These are phyloP conservation scores for Mycena metata DNA, from an alignment of 768 basidiomycete species.

Conservation along the genomic window DNA sequence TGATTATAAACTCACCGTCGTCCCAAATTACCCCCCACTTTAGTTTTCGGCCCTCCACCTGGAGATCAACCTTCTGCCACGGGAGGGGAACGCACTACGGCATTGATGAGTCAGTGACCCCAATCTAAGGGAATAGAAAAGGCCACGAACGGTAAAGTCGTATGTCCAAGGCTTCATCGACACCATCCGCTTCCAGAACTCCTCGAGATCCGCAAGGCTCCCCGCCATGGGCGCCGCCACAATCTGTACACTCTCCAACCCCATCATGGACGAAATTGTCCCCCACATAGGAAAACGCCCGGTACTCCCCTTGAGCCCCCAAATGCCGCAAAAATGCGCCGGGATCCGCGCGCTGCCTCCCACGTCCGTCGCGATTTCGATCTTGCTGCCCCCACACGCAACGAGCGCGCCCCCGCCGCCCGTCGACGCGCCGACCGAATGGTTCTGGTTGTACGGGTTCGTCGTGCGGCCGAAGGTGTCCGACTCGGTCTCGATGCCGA, in stretches of 20 bases:
- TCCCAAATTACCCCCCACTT: constrained; percentile 78
- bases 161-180: constrained; percentile 76
- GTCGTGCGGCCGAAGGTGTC: constrained; percentile 71
- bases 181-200: constrained; percentile 75
- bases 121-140: constrained; percentile 4
- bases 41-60: constrained; percentile 62
- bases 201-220: constrained; percentile 71
- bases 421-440: constrained; percentile 75
- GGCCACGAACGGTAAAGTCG: constrained; percentile 64
- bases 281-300: constrained; percentile 71
- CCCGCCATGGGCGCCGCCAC: constrained; percentile 72
- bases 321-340: constrained; percentile 80
- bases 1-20: constrained; percentile 59
- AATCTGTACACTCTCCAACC: constrained; percentile 69
- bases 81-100: constrained; percentile 64
- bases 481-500: constrained; percentile 70
- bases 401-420: constrained; percentile 79
- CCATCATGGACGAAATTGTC: constrained; percentile 59
- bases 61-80: constrained; percentile 63
- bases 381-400: constrained; percentile 72
- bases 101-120: neutral
- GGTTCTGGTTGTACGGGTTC: constrained; percentile 70
- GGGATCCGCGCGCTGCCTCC: constrained; percentile 82
- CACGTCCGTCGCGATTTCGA: constrained; percentile 81
- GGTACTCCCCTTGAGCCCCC: constrained; percentile 71